These are phyloP conservation scores for Fomitopsis serialis DNA, from an alignment of 768 basidiomycete species.

Conservation along the genomic window DNA sequence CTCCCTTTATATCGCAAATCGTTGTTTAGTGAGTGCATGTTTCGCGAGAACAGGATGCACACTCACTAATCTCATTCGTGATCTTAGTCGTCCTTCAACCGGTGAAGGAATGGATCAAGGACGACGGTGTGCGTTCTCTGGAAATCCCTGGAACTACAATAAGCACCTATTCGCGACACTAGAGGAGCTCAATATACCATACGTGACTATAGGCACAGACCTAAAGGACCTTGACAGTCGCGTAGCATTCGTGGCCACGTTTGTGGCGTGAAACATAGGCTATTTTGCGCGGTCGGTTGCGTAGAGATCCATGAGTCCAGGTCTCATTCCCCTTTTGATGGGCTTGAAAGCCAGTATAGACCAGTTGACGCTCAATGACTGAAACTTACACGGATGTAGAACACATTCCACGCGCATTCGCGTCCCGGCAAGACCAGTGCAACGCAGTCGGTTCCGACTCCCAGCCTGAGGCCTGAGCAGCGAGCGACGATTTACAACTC, in stretches of 20 bases:
- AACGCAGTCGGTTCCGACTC: too few species aligned
- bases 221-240: conserved; percentile 32
- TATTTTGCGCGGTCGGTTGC: too few species aligned
- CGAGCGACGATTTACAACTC: too few species aligned
- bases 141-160: conserved; percentile 34
- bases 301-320: too few species aligned
- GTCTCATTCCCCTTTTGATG: too few species aligned
- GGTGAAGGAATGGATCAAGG: conserved; percentile 53
- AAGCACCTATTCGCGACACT: conserved; percentile 16
- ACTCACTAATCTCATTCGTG: background rate
- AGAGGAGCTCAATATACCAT: conserved; percentile 36
- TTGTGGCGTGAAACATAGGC: too few species aligned
- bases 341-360: too few species aligned
- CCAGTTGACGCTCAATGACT: too few species aligned
- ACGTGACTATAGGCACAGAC: conserved; percentile 40
- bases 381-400: too few species aligned
- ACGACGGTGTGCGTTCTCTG: conserved; percentile 57
- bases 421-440: too few species aligned
- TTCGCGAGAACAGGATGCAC: background rate
- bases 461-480: too few species aligned
- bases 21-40: conserved; percentile 28
- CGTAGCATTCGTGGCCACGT: conserved; percentile 7
- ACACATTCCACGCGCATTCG: too few species aligned
- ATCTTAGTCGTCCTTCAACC: conserved; percentile 42
- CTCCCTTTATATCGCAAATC: conserved; percentile 39